Base-by-base conservation (phyloP, 306 rosid species). In the Canavalia ensiformis region DNA sequence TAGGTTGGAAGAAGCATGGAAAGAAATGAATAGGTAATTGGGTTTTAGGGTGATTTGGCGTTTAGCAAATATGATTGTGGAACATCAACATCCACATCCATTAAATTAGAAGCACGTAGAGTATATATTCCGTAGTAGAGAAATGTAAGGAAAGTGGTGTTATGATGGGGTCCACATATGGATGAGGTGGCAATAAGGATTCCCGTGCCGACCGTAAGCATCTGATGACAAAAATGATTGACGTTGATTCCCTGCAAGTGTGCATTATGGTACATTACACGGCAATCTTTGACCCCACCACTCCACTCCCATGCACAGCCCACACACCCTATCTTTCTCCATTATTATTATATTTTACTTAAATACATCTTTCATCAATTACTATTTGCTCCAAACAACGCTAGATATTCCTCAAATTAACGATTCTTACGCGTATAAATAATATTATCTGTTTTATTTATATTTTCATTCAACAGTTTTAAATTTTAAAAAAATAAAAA, bases 191-290 rank as follows among this genome's bases (percentile, higher is more conserved):
- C 80, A 82, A 67, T 3, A 74, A 74, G 93, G 85, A 78, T 83
- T 70, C 86, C 85, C 84, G 68, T 71, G 77, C 89, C 90, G 90
- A 88, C 89, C 91, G 55, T n/a, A 81, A 87, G 91, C 94, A 90
- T 91, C 91, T 83, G 7, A 54, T 68, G 81, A 70, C 68, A 72
- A 63, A 85, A 85, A 87, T 69, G 86, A 91, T 81, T 84, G 93
- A 84, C 13, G 35, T 62, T 78, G 89, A 86, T 84, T 86, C 70
- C 79, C 6, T 55, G 47, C 68, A 63, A 70, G 8, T 55, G 65
- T 54, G 57, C 76, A 71, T 62, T 69, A 75, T 35, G 81, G 70
- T 49, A 57, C 83, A 65, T 41, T 52, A 80, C 85, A 56, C 74
- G 70, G 42, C 54, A 42, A 66, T 46, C 28, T 50, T 64, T 71